These are phyloP conservation scores for Chaetomiaceae sp. DNA, from an alignment of 2,329 filamentous ascomycete species.

Conservation along the genomic window DNA sequence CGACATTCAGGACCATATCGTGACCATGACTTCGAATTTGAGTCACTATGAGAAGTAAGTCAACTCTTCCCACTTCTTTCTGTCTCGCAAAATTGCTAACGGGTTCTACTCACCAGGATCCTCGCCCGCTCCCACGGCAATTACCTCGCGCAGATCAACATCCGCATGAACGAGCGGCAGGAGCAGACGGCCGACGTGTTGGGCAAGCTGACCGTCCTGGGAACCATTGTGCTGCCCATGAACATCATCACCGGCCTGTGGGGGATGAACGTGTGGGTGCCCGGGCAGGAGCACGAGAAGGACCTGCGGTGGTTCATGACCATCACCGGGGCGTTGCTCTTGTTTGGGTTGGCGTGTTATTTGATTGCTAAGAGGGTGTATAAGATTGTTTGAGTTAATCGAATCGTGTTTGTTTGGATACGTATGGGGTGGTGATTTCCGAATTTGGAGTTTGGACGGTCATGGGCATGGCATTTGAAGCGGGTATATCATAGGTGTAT, in stretches of 20 bases:
- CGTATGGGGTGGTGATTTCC: background rate
- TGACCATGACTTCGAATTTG: conserved; percentile 97
- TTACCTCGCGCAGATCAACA: conserved; percentile 99
- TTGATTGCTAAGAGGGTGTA: conserved; percentile 80
- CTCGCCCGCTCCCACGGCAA: conserved; percentile 89
- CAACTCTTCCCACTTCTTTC: background rate
- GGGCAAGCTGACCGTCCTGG: conserved; percentile 89
- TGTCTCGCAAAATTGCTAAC: background rate
- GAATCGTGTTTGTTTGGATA: no score
- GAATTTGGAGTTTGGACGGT: background rate
- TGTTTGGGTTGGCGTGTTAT: conserved; percentile 78
- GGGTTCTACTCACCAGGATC: conserved; percentile 51
- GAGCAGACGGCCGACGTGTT: conserved; percentile 94
- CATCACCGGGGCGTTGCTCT: conserved; percentile 68
- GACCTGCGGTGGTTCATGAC: conserved; percentile 72
- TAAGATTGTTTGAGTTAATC: conserved; percentile 68
- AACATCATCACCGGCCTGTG: conserved; percentile 98
- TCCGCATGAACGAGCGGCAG: conserved; percentile 96
- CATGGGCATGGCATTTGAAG: no score
- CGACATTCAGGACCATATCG: conserved; percentile 98
- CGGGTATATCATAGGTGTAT: no score
- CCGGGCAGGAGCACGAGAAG: conserved; percentile 77
- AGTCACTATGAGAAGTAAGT: conserved; percentile 91
- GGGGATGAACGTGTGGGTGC: conserved; percentile 98
- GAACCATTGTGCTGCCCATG: conserved; percentile 96